Evolutionary conservation across 495 filamentous ascomycete genomes (phyloP).

Genomic region (Melanomma pulvis-pyrius): DNA sequence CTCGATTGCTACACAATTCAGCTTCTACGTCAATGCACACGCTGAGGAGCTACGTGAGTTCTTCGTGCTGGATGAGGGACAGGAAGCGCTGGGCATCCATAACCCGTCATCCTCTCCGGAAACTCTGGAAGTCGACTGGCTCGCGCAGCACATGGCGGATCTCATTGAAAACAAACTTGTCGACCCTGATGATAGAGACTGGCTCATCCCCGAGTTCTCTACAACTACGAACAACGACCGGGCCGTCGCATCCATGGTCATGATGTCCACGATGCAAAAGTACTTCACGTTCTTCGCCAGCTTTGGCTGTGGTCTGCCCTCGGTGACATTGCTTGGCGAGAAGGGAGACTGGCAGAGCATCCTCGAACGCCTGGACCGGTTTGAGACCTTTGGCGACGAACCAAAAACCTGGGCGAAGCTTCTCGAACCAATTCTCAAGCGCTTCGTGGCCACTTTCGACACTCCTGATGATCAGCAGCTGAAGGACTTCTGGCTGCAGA

Average conservation of each 20-base stretch:
- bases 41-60: slow-evolving; percentile 44
- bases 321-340: slow-evolving; percentile 54
- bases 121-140: slow-evolving; percentile 13
- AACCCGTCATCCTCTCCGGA: background rate
- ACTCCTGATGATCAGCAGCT: background rate
- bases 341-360: slow-evolving; percentile 49
- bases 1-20: slow-evolving; percentile 43
- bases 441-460: slow-evolving; percentile 35
- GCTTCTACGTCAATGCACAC: slow-evolving; percentile 42
- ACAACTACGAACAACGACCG: slow-evolving; percentile 48
- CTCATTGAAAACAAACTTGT: slow-evolving; percentile 46
- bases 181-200: slow-evolving; percentile 44
- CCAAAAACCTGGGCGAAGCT: slow-evolving; percentile 13
- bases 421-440: slow-evolving; percentile 19
- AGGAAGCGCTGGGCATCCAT: slow-evolving; percentile 35
- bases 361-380: slow-evolving; percentile 42
- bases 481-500: slow-evolving; percentile 33
- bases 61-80: slow-evolving; percentile 48
- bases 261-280: slow-evolving; percentile 51
- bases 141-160: slow-evolving; percentile 36
- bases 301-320: slow-evolving; percentile 51
- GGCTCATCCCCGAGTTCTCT: slow-evolving; percentile 51
- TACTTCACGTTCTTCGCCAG: slow-evolving; percentile 46
- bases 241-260: slow-evolving; percentile 44
- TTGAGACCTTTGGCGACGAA: slow-evolving; percentile 49